These are phyloP conservation scores for Tilletia horrida DNA, from an alignment of 1,284 basidiomycete genomes.

Conservation along the genomic window DNA sequence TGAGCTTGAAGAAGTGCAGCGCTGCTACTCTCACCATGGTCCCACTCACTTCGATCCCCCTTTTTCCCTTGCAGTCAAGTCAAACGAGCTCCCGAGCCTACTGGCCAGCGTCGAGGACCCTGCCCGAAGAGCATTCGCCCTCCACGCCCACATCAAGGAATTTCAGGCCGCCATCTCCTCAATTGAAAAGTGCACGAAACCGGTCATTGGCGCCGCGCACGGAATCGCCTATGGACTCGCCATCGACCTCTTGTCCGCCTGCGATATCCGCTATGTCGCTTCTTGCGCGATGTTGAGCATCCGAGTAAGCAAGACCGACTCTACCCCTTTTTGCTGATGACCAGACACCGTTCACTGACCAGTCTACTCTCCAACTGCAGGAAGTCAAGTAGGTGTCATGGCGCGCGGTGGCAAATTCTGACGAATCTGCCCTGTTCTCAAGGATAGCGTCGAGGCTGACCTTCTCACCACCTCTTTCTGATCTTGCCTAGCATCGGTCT, in stretches of 20 bases:
- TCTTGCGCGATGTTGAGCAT: constrained; percentile 68
- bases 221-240: constrained; percentile 74
- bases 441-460: neutral
- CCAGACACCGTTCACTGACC: neutral
- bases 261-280: constrained; percentile 76
- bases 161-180: constrained; percentile 51
- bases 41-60: constrained; percentile 7
- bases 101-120: constrained; percentile 28
- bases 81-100: neutral
- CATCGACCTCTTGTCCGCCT: constrained; percentile 70
- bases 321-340: neutral
- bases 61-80: constrained; percentile 26
- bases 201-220: constrained; percentile 80
- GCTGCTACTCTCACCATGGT: neutral
- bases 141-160: constrained; percentile 47
- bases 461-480: neutral
- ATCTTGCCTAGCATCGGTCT: constrained; percentile 60
- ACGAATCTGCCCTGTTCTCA: too few species aligned
- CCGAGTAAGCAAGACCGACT: constrained; percentile 56
- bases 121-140: constrained; percentile 40
- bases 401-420: neutral
- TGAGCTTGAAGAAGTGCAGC: constrained; percentile 22
- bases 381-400: constrained; percentile 5
- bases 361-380: too few species aligned
- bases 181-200: constrained; percentile 68